Conservation (phyloP, 805 yeast genomes). For the Saccharomycopsis javanensis region DNA sequence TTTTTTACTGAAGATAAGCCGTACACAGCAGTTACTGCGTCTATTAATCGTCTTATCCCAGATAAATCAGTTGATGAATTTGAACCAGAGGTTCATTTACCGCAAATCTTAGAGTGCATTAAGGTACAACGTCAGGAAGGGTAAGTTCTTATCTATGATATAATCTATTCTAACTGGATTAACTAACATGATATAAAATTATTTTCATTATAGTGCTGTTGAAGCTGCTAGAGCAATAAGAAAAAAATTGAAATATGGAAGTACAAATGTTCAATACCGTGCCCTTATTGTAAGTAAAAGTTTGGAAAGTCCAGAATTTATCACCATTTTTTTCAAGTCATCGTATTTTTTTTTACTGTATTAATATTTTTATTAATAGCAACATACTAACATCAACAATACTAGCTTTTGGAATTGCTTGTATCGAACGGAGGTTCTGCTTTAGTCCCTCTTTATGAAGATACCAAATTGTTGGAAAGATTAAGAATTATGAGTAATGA, state of each 20-base stretch:
- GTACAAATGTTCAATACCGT: constrained; percentile 48
- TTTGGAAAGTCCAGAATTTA: constrained; percentile 23
- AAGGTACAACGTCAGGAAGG: constrained; percentile 16
- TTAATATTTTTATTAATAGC: constrained; percentile 24
- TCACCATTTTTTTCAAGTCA: not conserved
- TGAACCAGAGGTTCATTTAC: constrained; percentile 20
- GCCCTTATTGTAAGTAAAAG: constrained; percentile 38
- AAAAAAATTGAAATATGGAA: constrained; percentile 84
- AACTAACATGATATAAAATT: not conserved
- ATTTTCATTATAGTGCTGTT: constrained; percentile 3
- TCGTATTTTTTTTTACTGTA: not conserved
- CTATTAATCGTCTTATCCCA: constrained; percentile 31
- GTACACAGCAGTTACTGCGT: constrained; percentile 35
- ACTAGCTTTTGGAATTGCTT: constrained; percentile 40
- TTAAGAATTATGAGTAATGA: constrained; percentile 33
- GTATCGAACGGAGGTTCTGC: constrained; percentile 44
- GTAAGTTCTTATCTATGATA: constrained; percentile 2
- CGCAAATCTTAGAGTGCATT: constrained; percentile 14
- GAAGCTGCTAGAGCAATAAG: constrained; percentile 92
- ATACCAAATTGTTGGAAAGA: constrained; percentile 56
- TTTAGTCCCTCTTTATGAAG: constrained; percentile 43
- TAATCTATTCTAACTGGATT: not conserved
- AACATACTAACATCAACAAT: not conserved
- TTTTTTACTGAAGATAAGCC: constrained; percentile 27
- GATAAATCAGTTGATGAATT: constrained; percentile 13